phyloP scores from a whole-genome alignment of 2,329 filamentous ascomycete species.

The Apiospora hydei region DNA sequence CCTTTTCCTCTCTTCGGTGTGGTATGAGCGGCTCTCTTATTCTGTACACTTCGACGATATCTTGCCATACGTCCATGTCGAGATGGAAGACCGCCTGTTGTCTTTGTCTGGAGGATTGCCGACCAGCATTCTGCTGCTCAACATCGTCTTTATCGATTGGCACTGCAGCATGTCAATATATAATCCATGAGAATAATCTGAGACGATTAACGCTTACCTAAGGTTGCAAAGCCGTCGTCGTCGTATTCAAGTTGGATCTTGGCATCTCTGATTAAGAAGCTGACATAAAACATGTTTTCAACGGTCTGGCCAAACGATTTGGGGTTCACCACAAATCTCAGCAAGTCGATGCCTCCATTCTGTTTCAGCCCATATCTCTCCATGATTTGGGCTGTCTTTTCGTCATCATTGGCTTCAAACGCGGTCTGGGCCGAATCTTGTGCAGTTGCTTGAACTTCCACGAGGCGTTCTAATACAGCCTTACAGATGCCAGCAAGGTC shows the following conservation, averaged over 20 bases:
- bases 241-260: constrained; percentile 78
- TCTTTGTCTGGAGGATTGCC: constrained; percentile 64
- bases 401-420: constrained; percentile 55
- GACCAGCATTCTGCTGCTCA: constrained; percentile 50
- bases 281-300: constrained; percentile 96
- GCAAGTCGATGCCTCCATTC: constrained; percentile 77
- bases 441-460: constrained; percentile 53
- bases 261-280: constrained; percentile 91
- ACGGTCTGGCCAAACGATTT: constrained; percentile 91
- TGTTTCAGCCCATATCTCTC: constrained; percentile 69
- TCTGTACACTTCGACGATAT: constrained; percentile 77
- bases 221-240: constrained; percentile 74
- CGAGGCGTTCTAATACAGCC: constrained; percentile 73
- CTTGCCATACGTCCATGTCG: constrained; percentile 83
- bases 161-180: constrained; percentile 42
- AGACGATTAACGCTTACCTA: constrained; percentile 66
- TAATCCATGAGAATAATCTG: constrained; percentile 12
- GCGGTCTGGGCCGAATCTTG: constrained; percentile 54
- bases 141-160: constrained; percentile 55
- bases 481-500: constrained; percentile 81
- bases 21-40: constrained; percentile 84
- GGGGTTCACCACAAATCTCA: constrained; percentile 91
- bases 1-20: constrained; percentile 71
- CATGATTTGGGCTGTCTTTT: constrained; percentile 62
- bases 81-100: constrained; percentile 90